phyloP scores from a whole-genome alignment of 2,329 filamentous ascomycete species.

The Grosmannia penicillata region DNA sequence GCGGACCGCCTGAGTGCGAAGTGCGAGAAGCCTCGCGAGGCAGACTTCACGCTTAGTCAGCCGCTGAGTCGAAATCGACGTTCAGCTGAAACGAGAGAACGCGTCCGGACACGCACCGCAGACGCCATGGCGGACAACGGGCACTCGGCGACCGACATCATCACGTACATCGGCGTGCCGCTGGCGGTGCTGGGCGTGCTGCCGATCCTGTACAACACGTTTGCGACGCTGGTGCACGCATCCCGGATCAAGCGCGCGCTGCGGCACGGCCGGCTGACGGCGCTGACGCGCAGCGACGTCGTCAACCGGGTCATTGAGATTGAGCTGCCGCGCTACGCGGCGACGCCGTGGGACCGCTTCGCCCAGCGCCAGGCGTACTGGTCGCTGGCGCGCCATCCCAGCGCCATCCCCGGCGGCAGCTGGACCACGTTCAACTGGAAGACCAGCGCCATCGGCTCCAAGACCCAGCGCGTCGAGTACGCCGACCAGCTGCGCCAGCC shows the following conservation, averaged over 20 bases:
- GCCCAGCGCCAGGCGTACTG: conserved; percentile 41
- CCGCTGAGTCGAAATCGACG: too few relatives aligned
- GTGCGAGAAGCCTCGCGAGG: too few relatives aligned
- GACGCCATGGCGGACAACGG: conserved; percentile 9
- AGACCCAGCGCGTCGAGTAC: conserved; percentile 49
- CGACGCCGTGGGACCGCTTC: conserved; percentile 43
- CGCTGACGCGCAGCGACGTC: conserved; percentile 46
- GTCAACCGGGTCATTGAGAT: conserved; percentile 53
- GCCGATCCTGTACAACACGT: conserved; percentile 51
- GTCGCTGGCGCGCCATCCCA: conserved; percentile 34
- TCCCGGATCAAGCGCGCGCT: conserved; percentile 46
- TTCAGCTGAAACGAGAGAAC: too few relatives aligned
- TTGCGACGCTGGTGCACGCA: conserved; percentile 42
- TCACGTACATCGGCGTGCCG: conserved; percentile 21
- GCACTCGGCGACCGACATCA: conserved; percentile 16
- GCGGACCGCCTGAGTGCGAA: too few relatives aligned
- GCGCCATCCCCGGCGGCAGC: conserved; percentile 40
- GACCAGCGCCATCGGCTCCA: conserved; percentile 44
- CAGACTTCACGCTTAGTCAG: too few relatives aligned
- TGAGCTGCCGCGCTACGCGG: conserved; percentile 48
- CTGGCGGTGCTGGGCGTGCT: conserved; percentile 29
- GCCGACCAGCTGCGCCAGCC: conserved; percentile 38
- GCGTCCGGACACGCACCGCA: too few relatives aligned
- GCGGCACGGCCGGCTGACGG: conserved; percentile 38
- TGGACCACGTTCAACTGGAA: conserved; percentile 56